phyloP scores from a whole-genome alignment of 1,139 yeast species.

The Geotrichum fermentans region DNA sequence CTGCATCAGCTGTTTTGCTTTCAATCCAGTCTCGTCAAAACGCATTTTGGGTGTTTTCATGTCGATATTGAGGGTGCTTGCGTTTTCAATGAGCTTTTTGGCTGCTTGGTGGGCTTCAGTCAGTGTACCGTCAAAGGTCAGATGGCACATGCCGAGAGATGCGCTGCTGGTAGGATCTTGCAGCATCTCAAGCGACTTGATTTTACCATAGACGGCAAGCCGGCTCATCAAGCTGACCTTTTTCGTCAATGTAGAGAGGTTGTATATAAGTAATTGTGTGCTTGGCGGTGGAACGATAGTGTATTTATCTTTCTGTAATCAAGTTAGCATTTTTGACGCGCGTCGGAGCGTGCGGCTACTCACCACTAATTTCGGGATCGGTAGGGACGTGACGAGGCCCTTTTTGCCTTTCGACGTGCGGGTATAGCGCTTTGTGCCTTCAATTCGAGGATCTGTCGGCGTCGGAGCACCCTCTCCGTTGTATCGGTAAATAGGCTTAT shows the following conservation, averaged over 20 bases:
- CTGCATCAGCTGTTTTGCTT: slow-evolving; percentile 29
- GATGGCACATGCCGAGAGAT: slow-evolving; percentile 68
- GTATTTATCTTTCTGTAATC: slow-evolving; percentile 47
- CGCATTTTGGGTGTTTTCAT: slow-evolving; percentile 33
- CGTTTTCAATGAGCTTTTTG: slow-evolving; percentile 39
- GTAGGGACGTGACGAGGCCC: slow-evolving; percentile 39
- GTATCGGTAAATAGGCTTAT: slow-evolving; percentile 37
- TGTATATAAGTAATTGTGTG: slow-evolving; percentile 65
- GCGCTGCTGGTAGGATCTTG: slow-evolving; percentile 75
- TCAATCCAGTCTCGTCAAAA: slow-evolving; percentile 36
- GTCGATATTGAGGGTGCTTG: slow-evolving; percentile 36
- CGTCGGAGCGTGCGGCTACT: neutral
- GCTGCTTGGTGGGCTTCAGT: slow-evolving; percentile 49
- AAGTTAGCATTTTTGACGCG: neutral
- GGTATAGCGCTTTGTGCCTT: slow-evolving; percentile 22
- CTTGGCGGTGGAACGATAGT: slow-evolving; percentile 77
- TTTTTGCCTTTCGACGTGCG: slow-evolving; percentile 34
- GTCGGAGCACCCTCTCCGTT: slow-evolving; percentile 10
- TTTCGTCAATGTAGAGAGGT: slow-evolving; percentile 49
- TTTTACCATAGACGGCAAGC: slow-evolving; percentile 59
- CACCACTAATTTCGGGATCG: slow-evolving; percentile 46
- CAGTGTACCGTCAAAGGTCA: slow-evolving; percentile 53
- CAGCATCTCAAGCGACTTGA: slow-evolving; percentile 53
- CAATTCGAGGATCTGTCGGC: slow-evolving; percentile 19
- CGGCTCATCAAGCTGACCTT: slow-evolving; percentile 47